Percentiles rank a stretch among this genome's conserved stretches.
Conservation (phyloP, 2,329 filamentous ascomycete species). For the Venturia oleaginea region DNA sequence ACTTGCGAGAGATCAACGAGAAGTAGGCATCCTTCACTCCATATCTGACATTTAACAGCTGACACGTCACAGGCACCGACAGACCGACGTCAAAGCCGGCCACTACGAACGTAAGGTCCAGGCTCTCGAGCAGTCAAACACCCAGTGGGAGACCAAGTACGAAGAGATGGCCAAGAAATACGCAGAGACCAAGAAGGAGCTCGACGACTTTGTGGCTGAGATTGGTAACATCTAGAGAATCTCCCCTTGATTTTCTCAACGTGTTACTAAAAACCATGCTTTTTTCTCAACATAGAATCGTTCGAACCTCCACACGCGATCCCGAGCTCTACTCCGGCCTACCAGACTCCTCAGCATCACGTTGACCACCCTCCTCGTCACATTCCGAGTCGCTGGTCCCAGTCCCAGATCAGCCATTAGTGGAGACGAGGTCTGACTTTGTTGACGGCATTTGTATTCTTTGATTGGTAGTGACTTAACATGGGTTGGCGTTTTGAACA, state of each 20-base stretch:
- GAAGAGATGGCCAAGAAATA: conserved; percentile 96
- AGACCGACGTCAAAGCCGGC: conserved; percentile 98
- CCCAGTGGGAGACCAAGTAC: conserved; percentile 96
- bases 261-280: conserved; percentile 23
- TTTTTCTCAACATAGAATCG: conserved; percentile 18
- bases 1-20: conserved; percentile 92
- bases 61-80: conserved; percentile 67
- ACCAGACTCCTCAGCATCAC: background rate
- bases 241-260: conserved; percentile 18
- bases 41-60: conserved; percentile 10
- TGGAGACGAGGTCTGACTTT: background rate
- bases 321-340: background rate
- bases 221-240: conserved; percentile 77
- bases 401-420: background rate
- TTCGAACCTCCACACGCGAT: background rate
- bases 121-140: conserved; percentile 81
- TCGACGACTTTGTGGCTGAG: conserved; percentile 82
- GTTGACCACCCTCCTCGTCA: background rate
- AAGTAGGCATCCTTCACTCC: conserved; percentile 59
- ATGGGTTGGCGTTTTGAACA: conserved; percentile 1
- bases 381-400: background rate
- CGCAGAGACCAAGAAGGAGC: conserved; percentile 71
- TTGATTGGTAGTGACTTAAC: background rate
- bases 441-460: background rate
- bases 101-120: conserved; percentile 99